phyloP scores from a whole-genome alignment of 2,329 filamentous ascomycete species.

The Diaporthe humulicola region DNA sequence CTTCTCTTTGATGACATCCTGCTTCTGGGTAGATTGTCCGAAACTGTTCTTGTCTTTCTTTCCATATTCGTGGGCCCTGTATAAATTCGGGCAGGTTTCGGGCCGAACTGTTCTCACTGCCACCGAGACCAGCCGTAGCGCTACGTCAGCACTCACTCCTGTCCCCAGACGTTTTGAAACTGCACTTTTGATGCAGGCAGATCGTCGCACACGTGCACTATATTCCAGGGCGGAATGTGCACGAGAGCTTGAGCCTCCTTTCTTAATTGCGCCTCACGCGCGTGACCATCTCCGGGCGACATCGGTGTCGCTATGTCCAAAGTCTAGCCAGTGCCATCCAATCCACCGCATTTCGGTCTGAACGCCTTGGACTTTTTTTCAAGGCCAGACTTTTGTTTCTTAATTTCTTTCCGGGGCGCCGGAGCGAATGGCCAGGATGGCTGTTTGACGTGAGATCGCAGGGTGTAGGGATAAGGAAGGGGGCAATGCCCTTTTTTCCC shows the following conservation, averaged over 20 bases:
- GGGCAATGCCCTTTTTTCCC: not conserved
- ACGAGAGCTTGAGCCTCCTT: not conserved
- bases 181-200: slow-evolving; percentile 19
- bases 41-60: not conserved
- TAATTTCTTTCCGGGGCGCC: not conserved
- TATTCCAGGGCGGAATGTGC: not conserved
- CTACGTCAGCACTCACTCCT: not conserved
- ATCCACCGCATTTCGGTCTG: not conserved
- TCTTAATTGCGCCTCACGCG: not conserved
- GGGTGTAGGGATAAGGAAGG: not conserved
- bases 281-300: not conserved
- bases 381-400: not conserved
- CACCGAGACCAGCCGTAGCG: not conserved
- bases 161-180: not conserved
- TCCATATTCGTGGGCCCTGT: not conserved
- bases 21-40: not conserved
- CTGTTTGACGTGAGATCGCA: not conserved
- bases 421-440: not conserved
- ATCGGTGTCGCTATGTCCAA: not conserved
- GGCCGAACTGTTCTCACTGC: not conserved
- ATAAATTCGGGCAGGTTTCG: not conserved
- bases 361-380: not conserved
- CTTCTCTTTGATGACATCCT: no score
- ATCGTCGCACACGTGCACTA: not conserved
- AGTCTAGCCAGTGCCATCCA: not conserved